Evolutionary conservation across 1,139 yeast species (phyloP), one percentile per base, ranked within the genome.

Genomic region (Taphrina sp.): DNA sequence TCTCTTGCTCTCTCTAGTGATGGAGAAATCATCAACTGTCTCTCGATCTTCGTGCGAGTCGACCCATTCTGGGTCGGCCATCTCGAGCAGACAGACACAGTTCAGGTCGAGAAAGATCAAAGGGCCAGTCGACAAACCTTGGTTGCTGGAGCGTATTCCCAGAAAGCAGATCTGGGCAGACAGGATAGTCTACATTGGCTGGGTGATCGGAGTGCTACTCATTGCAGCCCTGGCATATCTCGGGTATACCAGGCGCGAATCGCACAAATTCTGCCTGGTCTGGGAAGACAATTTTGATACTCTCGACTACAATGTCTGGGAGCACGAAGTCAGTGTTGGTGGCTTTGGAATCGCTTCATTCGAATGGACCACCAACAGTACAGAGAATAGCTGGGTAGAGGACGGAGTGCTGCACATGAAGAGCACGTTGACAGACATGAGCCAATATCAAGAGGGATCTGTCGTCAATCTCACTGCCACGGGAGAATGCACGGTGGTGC

Each of bases 311-410:
- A 37, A 41, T 34, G 14, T 35, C 3, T 58, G 61, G 61, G 23
- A 19, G 3, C 58, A 37, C 29, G 61, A 58, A 14, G 42, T 44
- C 26, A 56, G 53, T 36, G 33, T 57, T 16, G 61, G 60, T 12
- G 61, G 61, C 2, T 59, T 55, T 34, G 61, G 61, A 24, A 58
- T 53, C 37, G 57, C 56, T 26, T 52, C 43, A 35, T 59, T 59
- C 20, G 57, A 57, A n/a, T 59, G 61, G 61, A 35, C 60, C 23
- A 57, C 61, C 7, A 41, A 33, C 17, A 33, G 39, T 5, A 4
- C 36, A 7, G 38, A 45, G 16, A 59, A 59, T 52, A 38, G 59
- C 10, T 59, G 37, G 43, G 52, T 58, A 33, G 20, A 52, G 23
- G 55, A 59, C 43, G 52, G 56, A 16, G 36, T 35, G 23, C 57